A percentile compares a stretch with the other conserved stretches of the same genome.
phyloP scores from a whole-genome alignment of 164 flowering plant genomes.

The Tetrastigma voinierianum region DNA sequence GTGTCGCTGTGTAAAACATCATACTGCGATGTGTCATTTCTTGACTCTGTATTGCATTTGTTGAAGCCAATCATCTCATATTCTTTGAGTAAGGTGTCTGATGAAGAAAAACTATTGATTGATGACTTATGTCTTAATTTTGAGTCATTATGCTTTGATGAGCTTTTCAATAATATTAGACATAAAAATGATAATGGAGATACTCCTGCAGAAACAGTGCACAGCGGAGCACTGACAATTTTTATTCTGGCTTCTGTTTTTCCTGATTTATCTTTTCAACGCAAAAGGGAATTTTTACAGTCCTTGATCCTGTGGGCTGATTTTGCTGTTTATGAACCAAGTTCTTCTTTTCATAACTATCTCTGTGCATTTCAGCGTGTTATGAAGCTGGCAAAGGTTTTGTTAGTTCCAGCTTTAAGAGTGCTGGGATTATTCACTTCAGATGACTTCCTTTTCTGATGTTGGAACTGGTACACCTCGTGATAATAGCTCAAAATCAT shows the following conservation, averaged over 20 bases:
- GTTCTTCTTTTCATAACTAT: constrained; percentile 61
- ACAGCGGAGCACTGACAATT: constrained; percentile 50
- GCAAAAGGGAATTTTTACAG: constrained; percentile 49
- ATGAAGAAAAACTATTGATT: constrained; percentile 47
- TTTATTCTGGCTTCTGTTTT: constrained; percentile 67
- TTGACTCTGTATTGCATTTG: constrained; percentile 53
- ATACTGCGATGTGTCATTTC: constrained; percentile 82
- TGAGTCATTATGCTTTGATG: constrained; percentile 86
- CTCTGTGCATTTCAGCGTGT: constrained; percentile 69
- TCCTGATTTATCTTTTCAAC: constrained; percentile 57
- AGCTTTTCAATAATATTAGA: constrained; percentile 48
- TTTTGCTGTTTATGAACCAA: constrained; percentile 57
- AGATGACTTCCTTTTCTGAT: constrained; percentile 29
- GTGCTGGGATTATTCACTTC: constrained; percentile 36
- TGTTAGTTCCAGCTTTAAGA: constrained; percentile 40
- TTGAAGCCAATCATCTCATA: constrained; percentile 79
- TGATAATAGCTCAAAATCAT: constrained; percentile 19
- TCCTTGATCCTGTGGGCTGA: constrained; percentile 58
- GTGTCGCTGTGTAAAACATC: constrained; percentile 57
- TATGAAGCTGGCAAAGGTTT: constrained; percentile 45
- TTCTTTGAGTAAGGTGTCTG: constrained; percentile 58
- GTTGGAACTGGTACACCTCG: constrained; percentile 5
- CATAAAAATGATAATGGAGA: constrained; percentile 28
- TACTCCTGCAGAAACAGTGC: constrained; percentile 20
- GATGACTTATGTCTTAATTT: constrained; percentile 71